A percentile compares a stretch with the other conserved stretches of the same genome.
These are phyloP conservation scores for Leishmania martiniquensis DNA, from an alignment of 208 protist genomes.

Conservation along the genomic window DNA sequence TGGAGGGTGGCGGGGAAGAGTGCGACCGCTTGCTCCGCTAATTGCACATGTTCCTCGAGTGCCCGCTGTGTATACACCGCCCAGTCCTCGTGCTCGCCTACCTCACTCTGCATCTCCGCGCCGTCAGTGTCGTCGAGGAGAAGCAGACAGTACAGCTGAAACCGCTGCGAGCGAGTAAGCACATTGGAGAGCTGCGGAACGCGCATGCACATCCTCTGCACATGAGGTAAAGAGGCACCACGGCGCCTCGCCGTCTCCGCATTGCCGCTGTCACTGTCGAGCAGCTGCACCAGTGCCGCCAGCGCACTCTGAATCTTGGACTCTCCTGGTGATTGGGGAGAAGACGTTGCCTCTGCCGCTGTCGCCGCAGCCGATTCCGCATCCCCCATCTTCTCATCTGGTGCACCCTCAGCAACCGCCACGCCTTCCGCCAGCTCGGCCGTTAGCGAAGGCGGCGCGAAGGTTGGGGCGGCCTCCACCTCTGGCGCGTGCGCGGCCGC, in stretches of 20 bases:
- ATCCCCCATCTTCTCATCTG: not conserved
- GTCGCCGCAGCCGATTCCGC: not conserved
- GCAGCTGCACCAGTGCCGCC: conserved; percentile 21
- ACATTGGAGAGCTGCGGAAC: conserved; percentile 55
- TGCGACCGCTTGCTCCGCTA: conserved; percentile 26
- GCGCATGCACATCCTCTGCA: conserved; percentile 66
- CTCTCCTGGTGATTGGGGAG: not conserved
- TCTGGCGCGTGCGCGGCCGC: not conserved
- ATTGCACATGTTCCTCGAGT: conserved; percentile 33
- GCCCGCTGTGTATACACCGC: conserved; percentile 28
- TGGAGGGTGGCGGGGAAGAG: conserved; percentile 27
- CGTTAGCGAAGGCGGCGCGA: not conserved
- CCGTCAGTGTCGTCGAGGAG: conserved; percentile 33
- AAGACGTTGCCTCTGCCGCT: not conserved
- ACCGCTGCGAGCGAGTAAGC: conserved; percentile 43
- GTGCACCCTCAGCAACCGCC: not conserved
- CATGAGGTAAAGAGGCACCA: conserved; percentile 16
- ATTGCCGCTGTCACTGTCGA: conserved; percentile 28
- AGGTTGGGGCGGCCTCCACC: not conserved
- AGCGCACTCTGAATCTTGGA: conserved; percentile 11
- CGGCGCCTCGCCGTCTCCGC: not conserved
- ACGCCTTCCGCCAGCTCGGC: not conserved
- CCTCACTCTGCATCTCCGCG: not conserved
- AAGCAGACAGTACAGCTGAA: conserved; percentile 62
- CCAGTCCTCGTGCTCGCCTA: not conserved